Base-by-base conservation (phyloP, 1,284 basidiomycete species). In the Prillingera fragicola region DNA sequence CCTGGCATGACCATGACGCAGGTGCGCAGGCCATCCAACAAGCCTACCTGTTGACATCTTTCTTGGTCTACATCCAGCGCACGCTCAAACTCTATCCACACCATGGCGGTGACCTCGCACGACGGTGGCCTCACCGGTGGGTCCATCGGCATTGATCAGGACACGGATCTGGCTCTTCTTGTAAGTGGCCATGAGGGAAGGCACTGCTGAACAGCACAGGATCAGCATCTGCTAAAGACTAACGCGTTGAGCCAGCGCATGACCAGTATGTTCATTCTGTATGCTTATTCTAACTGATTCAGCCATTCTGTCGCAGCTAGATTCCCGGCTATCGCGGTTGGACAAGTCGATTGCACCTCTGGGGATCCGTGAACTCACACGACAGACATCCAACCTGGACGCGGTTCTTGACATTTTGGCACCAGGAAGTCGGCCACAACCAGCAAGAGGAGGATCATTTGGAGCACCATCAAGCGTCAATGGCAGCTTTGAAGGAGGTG, bases 261-360 rank as follows among this genome's bases (percentile, higher is more conserved):
- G 70, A 69, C 67, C 12, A 60, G 67, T 63, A 26, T 38, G 62
- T 55, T 2, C 15, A 24, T 12, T 17, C 25, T 28, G 15, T 28
- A 13, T 3, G 19, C 19, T 37, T 19, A 29, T 18, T 5, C 31
- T 42, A n/a, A 42, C 39, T 9, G 21, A 22, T 25, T 3, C 38
- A 67, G 69, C 55, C 24, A 70, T 72, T 22, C 63, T 72, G 0
- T 58, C 59, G 3, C 66, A 67, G 33, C 57, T 72, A 7, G 70
- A 72, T 41, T 59, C 62, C 0, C 56, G 70, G n/a, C 47, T 72
- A 6, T 63, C 60, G 3, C 45, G 65, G 15, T 51, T 72, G 4
- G 70, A 72, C 55, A 72, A 70, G 54, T 64, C 65, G 1, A 68
- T 72, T 19, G 61, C 62, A 8, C 69, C 67, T 5, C 56, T 72